Base-by-base conservation (phyloP, 371 early-diverging fungal genomes). In the Syncephalastrum sp. region DNA sequence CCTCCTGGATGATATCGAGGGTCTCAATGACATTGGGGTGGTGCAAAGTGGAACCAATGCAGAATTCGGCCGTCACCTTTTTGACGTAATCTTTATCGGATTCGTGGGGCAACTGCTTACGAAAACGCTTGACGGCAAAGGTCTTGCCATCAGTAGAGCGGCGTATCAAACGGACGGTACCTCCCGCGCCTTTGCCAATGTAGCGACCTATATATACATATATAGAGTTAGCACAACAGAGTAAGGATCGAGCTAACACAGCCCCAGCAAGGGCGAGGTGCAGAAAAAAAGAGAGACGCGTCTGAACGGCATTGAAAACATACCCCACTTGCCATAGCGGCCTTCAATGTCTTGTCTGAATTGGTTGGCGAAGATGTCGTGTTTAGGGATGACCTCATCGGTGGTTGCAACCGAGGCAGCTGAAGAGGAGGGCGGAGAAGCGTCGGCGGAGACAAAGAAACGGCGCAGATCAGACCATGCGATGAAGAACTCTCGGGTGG, bases 1-100 rank as follows among this genome's bases (percentile, higher is more conserved):
- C 74, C 38, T 84, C 85, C 57, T 84, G 79, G n/a, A 89, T 75
- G 53, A 91, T 78, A 59, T 95, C 95, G 57, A 92, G 55, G 1
- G 95, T 92, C 67, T 91, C 85, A 41, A 95, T 90, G 52, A 94
- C 77, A 65, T 93, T 89, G 15, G 83, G 83, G 68, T 95, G 95
- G 56, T 91, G 94, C 15, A 92, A 63, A 5, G 85, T 83, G 5
- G 83, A 86, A 23, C 86, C 87, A 45, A 94, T 91, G 66, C 93
- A 92, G 64, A 88, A 92, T 67, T 94, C 95, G 10, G 84, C 82
- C 1, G 90, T 87, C 27, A 94, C 81, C 54, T 88, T 87, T 69
- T 93, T 92, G 58, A 88, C 76, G 61, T 93, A 94, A 14, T 86
- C 88, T 42, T 86, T 84, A 55, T 88, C 87, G 3, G 79, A 76